Evolutionary conservation across 148 eudicot genomes (phyloP), one percentile per base, ranked within the genome.

Genomic region (Tetragonia tetragonoides): DNA sequence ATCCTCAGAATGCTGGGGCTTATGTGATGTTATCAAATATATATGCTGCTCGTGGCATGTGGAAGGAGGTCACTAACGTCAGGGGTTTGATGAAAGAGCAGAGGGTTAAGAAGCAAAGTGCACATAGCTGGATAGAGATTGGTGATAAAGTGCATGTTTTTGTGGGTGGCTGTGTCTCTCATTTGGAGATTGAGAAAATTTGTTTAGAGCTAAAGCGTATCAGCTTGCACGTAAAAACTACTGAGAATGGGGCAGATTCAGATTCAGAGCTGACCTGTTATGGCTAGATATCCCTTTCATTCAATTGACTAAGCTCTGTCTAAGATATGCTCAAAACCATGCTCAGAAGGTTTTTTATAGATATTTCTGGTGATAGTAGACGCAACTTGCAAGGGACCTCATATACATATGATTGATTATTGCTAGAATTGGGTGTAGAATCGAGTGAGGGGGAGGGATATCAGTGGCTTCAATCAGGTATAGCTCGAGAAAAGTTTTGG

Each of bases 21-120:
- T 85, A 80, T n/a, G 70, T 87, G 7, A 75, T 84, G 77, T 47
- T 87, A 64, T 84, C 87, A 62, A 84, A 84, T 73, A 80, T 87
- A 40, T 83, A 84, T 57, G 89, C 89, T 38, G 82, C 84, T 56
- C 28, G 46, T 66, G 85, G 85, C 15, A 78, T 74, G 82, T 84
- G 89, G 89, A 84, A 60, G 67, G 82, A 87, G 76, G 89, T 87
- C 47, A 79, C 63, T 16, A 5, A 42, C 21, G 69, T 82, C 69
- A 87, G 87, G 77, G 24, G 80, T 56, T 76, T 75, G 77, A 85
- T 85, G 87, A 79, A 85, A 60, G 81, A 85, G 39, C 60, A 73
- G 60, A 76, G 80, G 61, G 81, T 79, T 54, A 85, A 85, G 57
- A 82, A 82, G 72, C 82, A 71, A 66, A 75, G 78, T 37, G 87